Percentiles rank a stretch among this genome's conserved stretches.
phyloP scores from a whole-genome alignment of 2,329 filamentous ascomycete genomes.

The Myriangium duriaei region DNA sequence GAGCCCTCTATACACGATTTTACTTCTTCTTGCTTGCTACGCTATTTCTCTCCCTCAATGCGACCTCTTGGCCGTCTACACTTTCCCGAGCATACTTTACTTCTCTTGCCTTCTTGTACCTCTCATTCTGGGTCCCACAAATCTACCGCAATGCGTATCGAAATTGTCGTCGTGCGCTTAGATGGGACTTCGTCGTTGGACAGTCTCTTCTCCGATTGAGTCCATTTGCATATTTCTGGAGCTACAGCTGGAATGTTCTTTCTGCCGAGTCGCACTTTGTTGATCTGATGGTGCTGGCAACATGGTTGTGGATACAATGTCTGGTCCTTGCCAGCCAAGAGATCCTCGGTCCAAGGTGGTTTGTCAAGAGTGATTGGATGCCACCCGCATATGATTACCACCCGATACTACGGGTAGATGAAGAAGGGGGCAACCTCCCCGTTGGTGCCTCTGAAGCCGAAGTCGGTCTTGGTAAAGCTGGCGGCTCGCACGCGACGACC shows the following conservation, averaged over 20 bases:
- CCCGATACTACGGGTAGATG: conserved; percentile 72
- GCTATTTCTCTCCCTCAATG: conserved; percentile 48
- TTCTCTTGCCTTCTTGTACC: conserved; percentile 56
- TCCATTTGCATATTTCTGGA: conserved; percentile 78
- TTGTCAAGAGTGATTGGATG: conserved; percentile 53
- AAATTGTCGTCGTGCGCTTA: conserved; percentile 82
- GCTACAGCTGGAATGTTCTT: conserved; percentile 64
- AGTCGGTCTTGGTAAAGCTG: conserved; percentile 16
- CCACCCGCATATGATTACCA: conserved; percentile 86
- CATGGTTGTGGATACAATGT: conserved; percentile 82
- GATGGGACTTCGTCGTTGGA: conserved; percentile 80
- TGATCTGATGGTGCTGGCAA: conserved; percentile 51
- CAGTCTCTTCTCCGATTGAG: conserved; percentile 67
- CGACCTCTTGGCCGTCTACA: conserved; percentile 42
- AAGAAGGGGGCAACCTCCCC: conserved; percentile 62
- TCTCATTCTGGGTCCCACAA: conserved; percentile 87
- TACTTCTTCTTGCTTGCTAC: conserved; percentile 46
- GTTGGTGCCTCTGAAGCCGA: conserved; percentile 47
- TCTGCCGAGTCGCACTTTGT: conserved; percentile 58
- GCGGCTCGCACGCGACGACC: neutral
- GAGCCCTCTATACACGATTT: conserved; percentile 48
- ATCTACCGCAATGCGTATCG: conserved; percentile 81
- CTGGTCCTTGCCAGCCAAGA: conserved; percentile 69
- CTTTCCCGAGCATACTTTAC: conserved; percentile 46
- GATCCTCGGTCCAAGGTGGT: conserved; percentile 77